Base-by-base conservation (phyloP, 192 early-diverging fungal species). In the Glomus cerebriforme region DNA sequence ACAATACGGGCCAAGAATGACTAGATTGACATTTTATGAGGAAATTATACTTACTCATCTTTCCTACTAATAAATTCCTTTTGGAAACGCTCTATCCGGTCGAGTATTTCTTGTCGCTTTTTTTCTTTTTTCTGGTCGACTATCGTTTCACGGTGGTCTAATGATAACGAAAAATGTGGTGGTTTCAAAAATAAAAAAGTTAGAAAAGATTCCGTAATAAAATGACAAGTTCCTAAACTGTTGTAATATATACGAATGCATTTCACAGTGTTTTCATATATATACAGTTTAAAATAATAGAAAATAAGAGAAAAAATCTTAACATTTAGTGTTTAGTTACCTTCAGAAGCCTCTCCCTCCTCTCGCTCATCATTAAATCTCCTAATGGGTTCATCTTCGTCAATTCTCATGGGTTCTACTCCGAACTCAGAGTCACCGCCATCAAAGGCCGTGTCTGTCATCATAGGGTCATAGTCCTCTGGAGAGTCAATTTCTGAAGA, bases 1-100 rank as follows among this genome's bases (percentile, higher is more conserved):
- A 22, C 24, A 27, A 31, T 49, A 12, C 17, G 7, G 19, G 7
- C 27, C 7, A 29, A 10, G 31, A 2, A 65, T 22, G 65, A 19
- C 65, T 5, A 27, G 27, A 29, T 29, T 10, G 4, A 34, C 19
- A 34, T 26, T 22, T 35, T 19, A 22, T 15, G 22, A 64, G 15
- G 2, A 29, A 24, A 4, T 64, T 31, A 64, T 31, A 19, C 76
- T 77, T 80, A 91, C 90, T 85, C 49, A 54, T 90, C 87, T 75
- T 86, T 88, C 58, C 78, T 86, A 59, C 83, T 78, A 19, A 78
- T 43, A 82, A 90, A 89, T 49, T 91, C 90, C 31, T 83, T 29
- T 32, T 87, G 79, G 54, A 91, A 79, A 54, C 77, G 79, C 39
- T 91, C 86, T 37, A 91, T 80, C 22, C 86, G 76, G 15, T 84